Evolutionary conservation across 2,329 filamentous ascomycete genomes (phyloP).

Genomic region (Colletotrichum echinochloae): DNA sequence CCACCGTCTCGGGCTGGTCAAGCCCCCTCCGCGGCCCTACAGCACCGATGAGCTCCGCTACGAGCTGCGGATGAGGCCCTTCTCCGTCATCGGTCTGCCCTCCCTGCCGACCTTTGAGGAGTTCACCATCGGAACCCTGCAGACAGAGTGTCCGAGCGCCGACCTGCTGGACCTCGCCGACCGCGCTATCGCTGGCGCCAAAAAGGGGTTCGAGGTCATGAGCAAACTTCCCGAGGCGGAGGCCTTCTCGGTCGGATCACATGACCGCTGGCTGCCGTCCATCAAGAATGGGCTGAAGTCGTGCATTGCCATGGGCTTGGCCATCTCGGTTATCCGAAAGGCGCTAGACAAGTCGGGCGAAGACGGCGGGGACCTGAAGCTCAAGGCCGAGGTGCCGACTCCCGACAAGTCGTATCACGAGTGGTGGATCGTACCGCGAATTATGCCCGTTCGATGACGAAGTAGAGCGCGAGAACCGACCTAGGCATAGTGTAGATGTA

Average conservation of each 20-base stretch:
- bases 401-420: slow-evolving; percentile 69
- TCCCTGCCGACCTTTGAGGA: slow-evolving; percentile 74
- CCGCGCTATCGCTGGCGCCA: slow-evolving; percentile 59
- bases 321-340: slow-evolving; percentile 70
- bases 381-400: slow-evolving; percentile 65
- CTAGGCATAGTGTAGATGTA: slow-evolving; percentile 17
- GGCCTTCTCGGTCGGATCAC: slow-evolving; percentile 66
- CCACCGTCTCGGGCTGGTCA: slow-evolving; percentile 67
- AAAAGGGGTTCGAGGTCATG: slow-evolving; percentile 68
- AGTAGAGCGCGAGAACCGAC: not conserved
- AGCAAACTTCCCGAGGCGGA: slow-evolving; percentile 63
- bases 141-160: slow-evolving; percentile 52
- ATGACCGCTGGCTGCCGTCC: slow-evolving; percentile 71
- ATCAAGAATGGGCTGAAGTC: slow-evolving; percentile 73
- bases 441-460: slow-evolving; percentile 46
- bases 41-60: slow-evolving; percentile 77
- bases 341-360: slow-evolving; percentile 56
- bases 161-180: slow-evolving; percentile 61
- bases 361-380: slow-evolving; percentile 47
- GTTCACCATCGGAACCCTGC: slow-evolving; percentile 61
- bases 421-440: slow-evolving; percentile 73
- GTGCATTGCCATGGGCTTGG: slow-evolving; percentile 77
- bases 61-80: slow-evolving; percentile 89
- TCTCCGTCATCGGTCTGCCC: slow-evolving; percentile 75
- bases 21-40: slow-evolving; percentile 69